Percentiles rank a stretch among this genome's conserved stretches.
phyloP scores from a whole-genome alignment of 2,329 filamentous ascomycete species.

The Remersonia thermophila region DNA sequence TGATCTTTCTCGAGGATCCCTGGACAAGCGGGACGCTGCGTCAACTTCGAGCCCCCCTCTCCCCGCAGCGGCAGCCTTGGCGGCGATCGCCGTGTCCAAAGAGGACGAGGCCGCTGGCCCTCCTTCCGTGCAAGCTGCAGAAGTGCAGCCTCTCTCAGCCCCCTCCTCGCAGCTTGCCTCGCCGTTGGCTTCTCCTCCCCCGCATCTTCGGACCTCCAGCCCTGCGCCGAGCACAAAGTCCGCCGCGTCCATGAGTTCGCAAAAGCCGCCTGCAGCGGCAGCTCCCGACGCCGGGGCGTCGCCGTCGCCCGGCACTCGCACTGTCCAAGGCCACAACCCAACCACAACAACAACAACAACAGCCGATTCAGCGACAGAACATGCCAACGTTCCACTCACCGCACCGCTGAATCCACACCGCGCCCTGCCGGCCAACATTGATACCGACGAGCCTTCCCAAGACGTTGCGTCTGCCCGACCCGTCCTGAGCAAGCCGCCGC shows the following conservation, averaged over 20 bases:
- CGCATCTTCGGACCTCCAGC: conserved; percentile 5
- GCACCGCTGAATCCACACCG: conserved; percentile 34
- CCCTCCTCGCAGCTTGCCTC: too few species aligned
- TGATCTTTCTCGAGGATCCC: not conserved
- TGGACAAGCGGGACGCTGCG: not conserved
- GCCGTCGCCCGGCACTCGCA: too few species aligned
- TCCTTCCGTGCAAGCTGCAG: not conserved
- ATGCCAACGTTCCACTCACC: conserved; percentile 28
- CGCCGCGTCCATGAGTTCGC: not conserved
- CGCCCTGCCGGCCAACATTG: conserved; percentile 4
- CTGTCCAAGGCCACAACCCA: too few species aligned
- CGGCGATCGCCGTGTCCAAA: too few species aligned
- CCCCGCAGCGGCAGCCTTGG: too few species aligned
- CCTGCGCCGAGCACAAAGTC: conserved; percentile 5
- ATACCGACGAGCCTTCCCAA: conserved; percentile 21
- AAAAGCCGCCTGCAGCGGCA: not conserved
- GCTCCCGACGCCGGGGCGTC: not conserved
- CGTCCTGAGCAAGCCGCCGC: conserved; percentile 25
- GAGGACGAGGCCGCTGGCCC: too few species aligned
- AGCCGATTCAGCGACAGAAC: too few species aligned
- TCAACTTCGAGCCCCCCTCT: too few species aligned
- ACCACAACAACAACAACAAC: too few species aligned
- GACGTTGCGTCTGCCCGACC: conserved; percentile 25
- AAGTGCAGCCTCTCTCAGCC: too few species aligned
- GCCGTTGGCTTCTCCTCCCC: not conserved